phyloP scores from a whole-genome alignment of 1,284 basidiomycete species.

The Vanrija humicola region DNA sequence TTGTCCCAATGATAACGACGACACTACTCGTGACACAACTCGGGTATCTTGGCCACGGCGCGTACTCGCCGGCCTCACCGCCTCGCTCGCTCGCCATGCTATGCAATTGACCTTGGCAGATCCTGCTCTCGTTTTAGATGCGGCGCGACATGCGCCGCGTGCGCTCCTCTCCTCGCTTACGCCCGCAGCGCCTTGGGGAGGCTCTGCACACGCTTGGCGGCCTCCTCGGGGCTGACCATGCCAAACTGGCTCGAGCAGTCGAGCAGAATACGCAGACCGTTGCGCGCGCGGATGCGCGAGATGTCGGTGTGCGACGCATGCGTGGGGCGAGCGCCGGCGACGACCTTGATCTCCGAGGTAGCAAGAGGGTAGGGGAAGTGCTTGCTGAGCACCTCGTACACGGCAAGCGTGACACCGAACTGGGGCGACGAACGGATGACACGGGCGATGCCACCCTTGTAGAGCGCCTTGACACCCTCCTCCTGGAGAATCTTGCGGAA shows the following conservation, averaged over 20 bases:
- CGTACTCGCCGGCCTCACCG: no score
- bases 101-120: no score
- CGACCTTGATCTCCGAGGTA: slow-evolving; percentile 51
- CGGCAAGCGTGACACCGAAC: slow-evolving; percentile 89
- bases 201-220: slow-evolving; percentile 24
- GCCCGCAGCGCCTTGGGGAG: slow-evolving; percentile 27
- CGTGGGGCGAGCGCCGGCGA: slow-evolving; percentile 60
- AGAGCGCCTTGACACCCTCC: slow-evolving; percentile 62
- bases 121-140: no score
- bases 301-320: slow-evolving; percentile 68
- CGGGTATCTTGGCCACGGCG: no score
- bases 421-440: slow-evolving; percentile 51
- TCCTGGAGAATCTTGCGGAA: slow-evolving; percentile 79
- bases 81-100: no score
- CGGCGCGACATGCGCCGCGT: no score
- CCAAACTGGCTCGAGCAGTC: slow-evolving; percentile 47
- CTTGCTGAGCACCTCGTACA: slow-evolving; percentile 76
- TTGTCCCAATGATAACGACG: no score
- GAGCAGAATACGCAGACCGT: slow-evolving; percentile 66
- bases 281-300: slow-evolving; percentile 79
- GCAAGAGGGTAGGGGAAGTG: slow-evolving; percentile 69
- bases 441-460: slow-evolving; percentile 88
- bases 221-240: slow-evolving; percentile 32
- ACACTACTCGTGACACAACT: no score
- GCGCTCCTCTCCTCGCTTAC: background rate